Evolutionary conservation across 2,329 filamentous ascomycete species (phyloP).

Genomic region (Colletotrichum sp.): DNA sequence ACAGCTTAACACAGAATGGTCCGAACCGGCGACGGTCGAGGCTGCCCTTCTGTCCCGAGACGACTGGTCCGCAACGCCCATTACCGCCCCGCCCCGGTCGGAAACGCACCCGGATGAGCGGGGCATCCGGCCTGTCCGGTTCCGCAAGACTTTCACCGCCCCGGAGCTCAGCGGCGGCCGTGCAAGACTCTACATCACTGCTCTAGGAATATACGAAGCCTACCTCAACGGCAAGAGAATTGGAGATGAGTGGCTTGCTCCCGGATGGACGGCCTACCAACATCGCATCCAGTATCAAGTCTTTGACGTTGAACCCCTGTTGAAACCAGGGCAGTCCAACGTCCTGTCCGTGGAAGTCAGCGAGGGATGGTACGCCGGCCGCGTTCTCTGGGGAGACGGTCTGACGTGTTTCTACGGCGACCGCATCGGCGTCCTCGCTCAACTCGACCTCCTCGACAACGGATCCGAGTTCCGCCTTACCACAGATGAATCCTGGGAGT

Average conservation of each 20-base stretch:
- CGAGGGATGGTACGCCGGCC: slow-evolving; percentile 56
- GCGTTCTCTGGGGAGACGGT: slow-evolving; percentile 1
- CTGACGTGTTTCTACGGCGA: slow-evolving; percentile 41
- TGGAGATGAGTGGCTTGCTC: slow-evolving; percentile 37
- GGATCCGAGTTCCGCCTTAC: slow-evolving; percentile 28
- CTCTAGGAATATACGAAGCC: slow-evolving; percentile 38
- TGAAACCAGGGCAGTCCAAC: slow-evolving; percentile 34
- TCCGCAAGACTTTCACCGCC: slow-evolving; percentile 1
- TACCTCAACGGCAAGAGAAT: slow-evolving; percentile 41
- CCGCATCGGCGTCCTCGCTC: slow-evolving; percentile 39
- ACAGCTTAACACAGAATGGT: neutral
- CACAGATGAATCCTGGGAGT: slow-evolving; percentile 44
- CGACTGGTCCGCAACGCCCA: slow-evolving; percentile 6
- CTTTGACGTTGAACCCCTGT: slow-evolving; percentile 42
- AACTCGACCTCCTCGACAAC: slow-evolving; percentile 39
- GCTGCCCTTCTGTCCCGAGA: neutral
- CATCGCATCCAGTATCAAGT: slow-evolving; percentile 47
- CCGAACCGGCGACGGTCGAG: neutral
- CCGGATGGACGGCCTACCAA: slow-evolving; percentile 50
- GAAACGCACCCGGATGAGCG: neutral
- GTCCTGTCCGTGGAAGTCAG: slow-evolving; percentile 49
- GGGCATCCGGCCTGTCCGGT: slow-evolving; percentile 8
- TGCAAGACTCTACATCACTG: slow-evolving; percentile 39
- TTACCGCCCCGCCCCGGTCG: neutral
- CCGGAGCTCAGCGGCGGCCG: neutral